Conservation (phyloP, 2,329 filamentous ascomycete genomes). For the Aureobasidium namibiae region DNA sequence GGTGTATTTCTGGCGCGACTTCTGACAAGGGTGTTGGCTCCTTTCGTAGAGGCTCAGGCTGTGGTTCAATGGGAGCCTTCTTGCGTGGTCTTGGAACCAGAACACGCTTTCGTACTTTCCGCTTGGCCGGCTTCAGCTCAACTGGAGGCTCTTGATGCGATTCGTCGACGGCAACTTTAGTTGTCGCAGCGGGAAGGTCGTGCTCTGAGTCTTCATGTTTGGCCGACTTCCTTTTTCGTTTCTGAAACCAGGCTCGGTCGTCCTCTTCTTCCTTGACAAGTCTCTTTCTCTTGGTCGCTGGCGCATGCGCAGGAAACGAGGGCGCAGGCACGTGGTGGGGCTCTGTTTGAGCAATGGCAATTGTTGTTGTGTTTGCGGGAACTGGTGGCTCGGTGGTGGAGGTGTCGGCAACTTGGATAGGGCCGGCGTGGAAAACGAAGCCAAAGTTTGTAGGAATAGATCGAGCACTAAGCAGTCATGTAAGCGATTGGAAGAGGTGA, state of each 20-base stretch:
- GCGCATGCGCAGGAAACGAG: neutral
- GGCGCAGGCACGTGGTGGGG: neutral
- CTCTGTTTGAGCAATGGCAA: neutral
- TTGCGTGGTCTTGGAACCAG: neutral
- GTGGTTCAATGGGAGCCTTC: neutral
- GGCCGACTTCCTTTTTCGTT: neutral
- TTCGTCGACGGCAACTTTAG: neutral
- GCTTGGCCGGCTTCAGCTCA: neutral
- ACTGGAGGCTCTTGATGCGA: neutral
- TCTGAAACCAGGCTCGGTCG: neutral
- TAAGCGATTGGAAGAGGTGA: neutral
- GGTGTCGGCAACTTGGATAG: neutral
- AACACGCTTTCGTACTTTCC: neutral
- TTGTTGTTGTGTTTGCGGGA: neutral
- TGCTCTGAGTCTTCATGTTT: neutral
- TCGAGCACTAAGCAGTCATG: neutral
- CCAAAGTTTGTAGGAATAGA: constrained; percentile 8
- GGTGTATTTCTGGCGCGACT: neutral
- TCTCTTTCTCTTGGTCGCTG: neutral
- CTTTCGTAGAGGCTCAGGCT: neutral
- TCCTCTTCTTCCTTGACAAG: neutral
- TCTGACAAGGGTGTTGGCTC: neutral
- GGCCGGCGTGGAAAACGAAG: constrained; percentile 7
- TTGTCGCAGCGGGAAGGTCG: neutral
- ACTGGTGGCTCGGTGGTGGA: neutral